Base-by-base conservation (phyloP, 2,329 filamentous ascomycete species). In the Aspergillaceae sp. region DNA sequence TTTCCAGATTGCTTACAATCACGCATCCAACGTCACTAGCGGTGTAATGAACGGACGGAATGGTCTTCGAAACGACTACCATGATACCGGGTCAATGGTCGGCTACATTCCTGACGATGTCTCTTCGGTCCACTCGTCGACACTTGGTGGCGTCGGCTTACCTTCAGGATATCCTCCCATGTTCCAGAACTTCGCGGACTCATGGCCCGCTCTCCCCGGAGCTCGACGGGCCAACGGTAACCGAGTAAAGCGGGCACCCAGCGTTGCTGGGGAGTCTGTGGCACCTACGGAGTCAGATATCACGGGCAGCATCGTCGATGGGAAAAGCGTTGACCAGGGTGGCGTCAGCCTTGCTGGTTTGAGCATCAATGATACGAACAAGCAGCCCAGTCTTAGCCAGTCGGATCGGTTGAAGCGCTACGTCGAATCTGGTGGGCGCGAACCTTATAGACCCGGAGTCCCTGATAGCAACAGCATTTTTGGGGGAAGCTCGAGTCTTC, bases 21-120 rank as follows among this genome's bases (percentile, higher is more conserved):
- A 82, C 55, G 78, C 79, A 41, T 79, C 74, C 33, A 78, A 78
- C 49, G 76, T 79, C 67, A 76, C 76, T 11, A 74, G 73, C 46
- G 72, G 72, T 28, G 68, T 72, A 61, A 66, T 68, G 54, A 77
- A 75, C 48, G 75, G 73, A 48, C 71, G 74, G 51, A 74, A 75
- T 46, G 66, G 69, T 28, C 63, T 64, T 37, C 72, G 71, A 32
- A 69, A 71, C 32, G 74, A 82, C 46, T 80, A 76, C 55, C 77
- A 77, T 41, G 91, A 96, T 60, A 82, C 86, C 11, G 86, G 87
- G 38, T 97, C 91, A 3, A 86, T 96, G 63, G 77, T 96, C 57
- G 92, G 91, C 10, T 97, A 94, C 65, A 95, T 98, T 50, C 88
- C 91, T 2, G 92, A 98, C 59, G 92, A 98, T 65, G 89, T 95